A percentile compares a stretch with the other conserved stretches of the same genome.
Conservation (phyloP, 495 filamentous ascomycete species). For the Neurospora sp. region DNA sequence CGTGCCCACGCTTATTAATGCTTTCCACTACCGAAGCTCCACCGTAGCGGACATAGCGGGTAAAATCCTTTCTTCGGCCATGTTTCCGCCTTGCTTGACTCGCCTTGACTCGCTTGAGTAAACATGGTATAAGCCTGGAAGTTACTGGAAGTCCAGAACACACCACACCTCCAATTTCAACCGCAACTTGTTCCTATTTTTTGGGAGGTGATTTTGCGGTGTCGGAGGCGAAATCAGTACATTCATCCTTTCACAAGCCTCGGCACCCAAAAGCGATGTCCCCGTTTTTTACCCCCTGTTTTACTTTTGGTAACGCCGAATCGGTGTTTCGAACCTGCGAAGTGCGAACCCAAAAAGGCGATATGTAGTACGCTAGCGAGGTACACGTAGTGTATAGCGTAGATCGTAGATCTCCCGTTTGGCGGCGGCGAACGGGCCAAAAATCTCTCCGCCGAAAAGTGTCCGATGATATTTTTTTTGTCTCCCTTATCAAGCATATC, state of each 20-base stretch:
- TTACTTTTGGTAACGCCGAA: too few relatives aligned
- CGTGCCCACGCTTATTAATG: background rate
- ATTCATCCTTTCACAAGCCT: background rate
- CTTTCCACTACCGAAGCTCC: background rate
- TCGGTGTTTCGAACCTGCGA: too few relatives aligned
- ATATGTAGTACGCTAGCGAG: too few relatives aligned
- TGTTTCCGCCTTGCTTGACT: background rate
- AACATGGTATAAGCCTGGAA: background rate
- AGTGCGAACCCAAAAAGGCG: too few relatives aligned
- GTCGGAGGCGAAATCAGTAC: background rate
- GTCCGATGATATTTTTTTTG: background rate
- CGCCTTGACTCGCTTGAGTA: background rate
- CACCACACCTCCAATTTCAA: too few relatives aligned
- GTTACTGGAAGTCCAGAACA: background rate
- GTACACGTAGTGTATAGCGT: too few relatives aligned
- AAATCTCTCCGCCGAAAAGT: background rate
- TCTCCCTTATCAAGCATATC: too few relatives aligned
- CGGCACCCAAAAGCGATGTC: background rate
- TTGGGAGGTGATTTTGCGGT: too few relatives aligned
- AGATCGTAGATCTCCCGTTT: background rate
- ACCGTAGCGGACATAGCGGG: background rate
- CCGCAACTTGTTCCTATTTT: too few relatives aligned
- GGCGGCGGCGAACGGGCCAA: background rate
- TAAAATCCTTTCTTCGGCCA: background rate
- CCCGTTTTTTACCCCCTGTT: background rate